A percentile compares a stretch with the other conserved stretches of the same genome.
Conservation (phyloP, 1,284 basidiomycete genomes). For the Fomitiporia mediterranea region DNA sequence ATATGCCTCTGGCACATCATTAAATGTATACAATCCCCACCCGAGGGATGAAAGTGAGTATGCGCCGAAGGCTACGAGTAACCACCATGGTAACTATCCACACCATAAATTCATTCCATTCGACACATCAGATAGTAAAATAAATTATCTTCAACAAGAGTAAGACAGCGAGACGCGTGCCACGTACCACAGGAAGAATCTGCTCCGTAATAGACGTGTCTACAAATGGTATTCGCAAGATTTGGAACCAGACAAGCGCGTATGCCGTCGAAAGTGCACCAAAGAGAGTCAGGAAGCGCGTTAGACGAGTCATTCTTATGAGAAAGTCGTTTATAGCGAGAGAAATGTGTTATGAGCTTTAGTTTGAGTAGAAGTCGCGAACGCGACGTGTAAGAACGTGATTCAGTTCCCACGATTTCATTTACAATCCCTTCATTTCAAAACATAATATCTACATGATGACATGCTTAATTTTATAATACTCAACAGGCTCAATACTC, state of each 20-base stretch:
- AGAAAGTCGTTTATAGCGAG: neutral
- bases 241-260: slow-evolving; percentile 35
- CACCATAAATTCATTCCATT: no score
- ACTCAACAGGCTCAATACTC: no score
- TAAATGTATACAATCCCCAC: slow-evolving; percentile 43
- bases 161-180: neutral
- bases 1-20: slow-evolving; percentile 51
- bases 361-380: neutral
- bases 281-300: slow-evolving; percentile 34
- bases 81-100: slow-evolving; percentile 48
- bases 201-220: slow-evolving; percentile 30
- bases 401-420: neutral
- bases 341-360: neutral
- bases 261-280: slow-evolving; percentile 35
- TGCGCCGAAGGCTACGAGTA: slow-evolving; percentile 45
- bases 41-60: slow-evolving; percentile 47
- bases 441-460: no score
- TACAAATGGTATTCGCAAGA: slow-evolving; percentile 40
- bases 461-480: no score
- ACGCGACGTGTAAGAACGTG: neutral
- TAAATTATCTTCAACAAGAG: neutral
- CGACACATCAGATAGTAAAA: no score
- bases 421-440: neutral
- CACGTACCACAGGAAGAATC: slow-evolving; percentile 42
- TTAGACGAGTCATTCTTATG: slow-evolving; percentile 37